These are phyloP conservation scores for Trametes cinnabarina DNA, from an alignment of 768 basidiomycete genomes.

Conservation along the genomic window DNA sequence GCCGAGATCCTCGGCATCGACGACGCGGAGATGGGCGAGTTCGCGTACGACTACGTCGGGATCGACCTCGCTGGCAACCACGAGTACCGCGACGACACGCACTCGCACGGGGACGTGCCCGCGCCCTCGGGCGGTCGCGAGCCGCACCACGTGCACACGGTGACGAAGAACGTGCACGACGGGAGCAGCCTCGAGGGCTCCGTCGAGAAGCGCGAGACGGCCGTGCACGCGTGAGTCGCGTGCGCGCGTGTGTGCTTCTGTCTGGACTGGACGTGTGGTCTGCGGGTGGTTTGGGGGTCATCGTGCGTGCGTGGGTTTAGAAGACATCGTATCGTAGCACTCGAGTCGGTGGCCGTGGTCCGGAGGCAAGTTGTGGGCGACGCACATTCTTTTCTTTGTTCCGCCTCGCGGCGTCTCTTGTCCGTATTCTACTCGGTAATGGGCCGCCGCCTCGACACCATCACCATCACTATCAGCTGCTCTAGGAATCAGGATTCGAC, in stretches of 20 bases:
- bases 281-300: background rate
- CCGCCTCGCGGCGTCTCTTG: background rate
- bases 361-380: too few species aligned
- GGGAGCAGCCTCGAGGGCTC: slow-evolving; percentile 16
- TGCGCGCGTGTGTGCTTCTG: background rate
- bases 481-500: too few species aligned
- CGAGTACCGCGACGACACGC: slow-evolving; percentile 29
- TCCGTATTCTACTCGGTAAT: background rate
- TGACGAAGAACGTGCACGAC: background rate
- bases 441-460: background rate
- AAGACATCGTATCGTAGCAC: background rate
- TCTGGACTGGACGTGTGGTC: background rate
- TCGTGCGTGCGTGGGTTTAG: background rate
- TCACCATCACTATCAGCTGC: background rate
- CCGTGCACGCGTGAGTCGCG: background rate
- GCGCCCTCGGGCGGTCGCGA: slow-evolving; percentile 35
- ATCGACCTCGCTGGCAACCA: slow-evolving; percentile 31
- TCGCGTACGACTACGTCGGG: slow-evolving; percentile 51
- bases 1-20: slow-evolving; percentile 84
- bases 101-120: slow-evolving; percentile 31
- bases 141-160: slow-evolving; percentile 29
- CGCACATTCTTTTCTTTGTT: background rate
- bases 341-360: too few species aligned
- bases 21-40: slow-evolving; percentile 62
- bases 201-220: slow-evolving; percentile 9